Evolutionary conservation across 768 basidiomycete genomes (phyloP), one percentile per base, ranked within the genome.

Genomic region (Leccinum uliginosum): DNA sequence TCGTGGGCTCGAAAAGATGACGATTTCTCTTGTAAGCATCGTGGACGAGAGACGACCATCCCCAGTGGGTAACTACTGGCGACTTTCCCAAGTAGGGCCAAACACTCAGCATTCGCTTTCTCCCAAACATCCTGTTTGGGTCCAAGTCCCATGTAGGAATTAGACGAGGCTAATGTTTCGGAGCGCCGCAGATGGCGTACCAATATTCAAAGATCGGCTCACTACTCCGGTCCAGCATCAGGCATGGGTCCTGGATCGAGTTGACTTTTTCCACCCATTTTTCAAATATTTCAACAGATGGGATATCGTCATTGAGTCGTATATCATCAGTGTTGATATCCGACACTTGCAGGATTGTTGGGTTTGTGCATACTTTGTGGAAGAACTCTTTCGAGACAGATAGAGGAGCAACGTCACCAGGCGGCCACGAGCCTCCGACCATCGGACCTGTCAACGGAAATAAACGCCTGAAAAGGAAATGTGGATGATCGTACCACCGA

Each of bases 361-460:
- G 68, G 9, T 71, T 60, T 4, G 72, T 75, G 63, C 80, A 81
- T 2, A 77, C 73, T 57, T 71, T 61, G 17, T 73, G 64, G 59
- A 71, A 81, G 61, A 73, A 77, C 6, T 69, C 67, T 29, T 62
- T 60, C 6, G 65, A 64, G 3, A 82, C 40, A 19, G 78, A 68
- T 0, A 72, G 67, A 5, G 76, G 74, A 0, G 70, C 65, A 17
- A 50, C 6, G 17, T 73, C 71, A 4, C 66, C 74, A 0, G 63
- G 19, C 1, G 71, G 69, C 66, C 76, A 76, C 3, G 66, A 55
- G 3, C 70, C 76, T 1, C 80, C 80, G 0, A 74, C 80, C 27
- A 75, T 66, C 0, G 78, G 72, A 6, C 79, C 80, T 73, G 46
- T 54, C n/a, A 24, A 40, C 11, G 11, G n/a, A 38, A 21, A 50